Evolutionary conservation across 2,329 filamentous ascomycete species (phyloP), one percentile per base, ranked within the genome.

Genomic region (Ophiostoma piceae): DNA sequence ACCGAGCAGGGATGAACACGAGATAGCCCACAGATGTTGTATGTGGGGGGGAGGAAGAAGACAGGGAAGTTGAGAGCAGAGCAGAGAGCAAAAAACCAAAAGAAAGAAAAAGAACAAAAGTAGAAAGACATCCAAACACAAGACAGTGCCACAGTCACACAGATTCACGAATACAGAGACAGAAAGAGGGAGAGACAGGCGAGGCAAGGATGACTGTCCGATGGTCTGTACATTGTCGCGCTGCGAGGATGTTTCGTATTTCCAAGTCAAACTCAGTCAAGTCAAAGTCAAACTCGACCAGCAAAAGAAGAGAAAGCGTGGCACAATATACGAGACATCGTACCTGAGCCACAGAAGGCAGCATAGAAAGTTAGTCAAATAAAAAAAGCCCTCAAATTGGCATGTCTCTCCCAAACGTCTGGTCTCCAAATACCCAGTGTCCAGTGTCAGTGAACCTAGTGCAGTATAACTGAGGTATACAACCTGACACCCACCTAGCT

Each of bases 1-100:
- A 65, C 60, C 11, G 19, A 35, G 29, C 69, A 70, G 64, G 69
- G 57, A 57, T 66, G 43, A 70, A 70, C 69, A 70, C 69, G 69
- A 68, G 69, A 70, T 70, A 65, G 67, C 29, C 37, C 68, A 70
- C 51, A 22, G 51, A 16, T 51, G 47, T 6, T 51, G 47, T 51
- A 64, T 69, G 51, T 47, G 68, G 68, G 65, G 64, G 51, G 47
- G 51, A 1, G 11, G 39, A 41, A 51, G 47, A 16, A 19, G 39
- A 41, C 39, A 41, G 39, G 39, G 39, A 14, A 41, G 39, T 41
- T 2, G 39, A 41, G 12, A 41, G 39, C 39, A 41, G 35, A 62
- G 51, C 8, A 12, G 22, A 32, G 57, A 29, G 29, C 16, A 19
- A 7, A 12, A 16, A 35, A 16, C 3, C 7, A 16, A 64, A 35